These are phyloP conservation scores for Tephrocybe sp. DNA, from an alignment of 768 basidiomycete genomes.

Conservation along the genomic window DNA sequence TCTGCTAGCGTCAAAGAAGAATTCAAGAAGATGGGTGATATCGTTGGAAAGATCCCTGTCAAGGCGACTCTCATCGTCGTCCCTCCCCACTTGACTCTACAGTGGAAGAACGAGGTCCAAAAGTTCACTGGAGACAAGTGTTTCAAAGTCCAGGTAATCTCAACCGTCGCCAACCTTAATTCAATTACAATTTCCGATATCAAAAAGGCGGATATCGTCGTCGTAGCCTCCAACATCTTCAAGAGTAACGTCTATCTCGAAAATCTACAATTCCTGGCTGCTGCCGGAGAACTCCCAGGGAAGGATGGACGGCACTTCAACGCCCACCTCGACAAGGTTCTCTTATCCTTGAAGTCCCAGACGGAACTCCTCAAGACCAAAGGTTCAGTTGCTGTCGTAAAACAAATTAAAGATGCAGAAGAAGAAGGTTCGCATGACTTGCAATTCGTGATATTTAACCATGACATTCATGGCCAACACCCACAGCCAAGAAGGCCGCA, in stretches of 20 bases:
- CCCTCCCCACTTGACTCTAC: slow-evolving; percentile 85
- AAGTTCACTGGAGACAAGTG: slow-evolving; percentile 69
- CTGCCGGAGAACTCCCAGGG: slow-evolving; percentile 65
- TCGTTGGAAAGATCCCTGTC: slow-evolving; percentile 69
- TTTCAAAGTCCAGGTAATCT: slow-evolving; percentile 66
- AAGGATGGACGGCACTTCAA: slow-evolving; percentile 89
- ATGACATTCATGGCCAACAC: slow-evolving; percentile 8
- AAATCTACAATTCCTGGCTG: slow-evolving; percentile 74
- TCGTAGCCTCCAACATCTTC: slow-evolving; percentile 87
- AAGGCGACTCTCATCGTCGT: slow-evolving; percentile 85
- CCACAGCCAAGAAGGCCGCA: slow-evolving; percentile 52
- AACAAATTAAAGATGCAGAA: slow-evolving; percentile 63
- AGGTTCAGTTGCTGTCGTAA: slow-evolving; percentile 61
- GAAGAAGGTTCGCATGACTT: slow-evolving; percentile 48
- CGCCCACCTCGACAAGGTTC: slow-evolving; percentile 67
- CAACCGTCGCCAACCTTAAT: slow-evolving; percentile 72
- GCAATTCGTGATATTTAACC: neutral
- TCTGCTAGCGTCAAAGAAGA: slow-evolving; percentile 56
- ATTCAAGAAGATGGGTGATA: slow-evolving; percentile 47
- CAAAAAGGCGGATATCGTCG: slow-evolving; percentile 80
- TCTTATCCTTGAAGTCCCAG: slow-evolving; percentile 60
- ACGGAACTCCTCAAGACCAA: slow-evolving; percentile 66
- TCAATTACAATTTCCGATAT: slow-evolving; percentile 69
- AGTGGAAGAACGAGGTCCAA: slow-evolving; percentile 84
- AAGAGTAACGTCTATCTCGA: slow-evolving; percentile 73